Percentiles rank a stretch among this genome's conserved stretches.
phyloP scores from a whole-genome alignment of 176 grass and related monocot genomes.

The Calamus simplicifolius region DNA sequence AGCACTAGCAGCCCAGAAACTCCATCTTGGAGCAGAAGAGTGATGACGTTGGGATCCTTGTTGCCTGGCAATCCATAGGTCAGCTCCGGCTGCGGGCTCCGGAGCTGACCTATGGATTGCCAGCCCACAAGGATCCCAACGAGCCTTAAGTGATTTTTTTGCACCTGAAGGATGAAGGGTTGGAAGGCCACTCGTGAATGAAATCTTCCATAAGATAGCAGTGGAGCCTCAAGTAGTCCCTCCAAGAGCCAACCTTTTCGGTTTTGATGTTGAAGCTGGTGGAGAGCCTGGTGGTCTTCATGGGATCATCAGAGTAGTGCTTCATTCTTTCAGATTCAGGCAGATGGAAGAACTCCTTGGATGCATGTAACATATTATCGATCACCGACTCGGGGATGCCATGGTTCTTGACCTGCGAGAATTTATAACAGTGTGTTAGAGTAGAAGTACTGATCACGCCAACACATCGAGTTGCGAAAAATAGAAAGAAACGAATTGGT shows the following conservation, averaged over 20 bases:
- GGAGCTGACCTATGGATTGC: no score
- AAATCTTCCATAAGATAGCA: constrained; percentile 70
- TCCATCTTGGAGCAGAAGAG: constrained; percentile 77
- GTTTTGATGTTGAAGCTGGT: constrained; percentile 92
- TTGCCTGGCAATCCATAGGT: constrained; percentile 76
- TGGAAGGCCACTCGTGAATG: constrained; percentile 73
- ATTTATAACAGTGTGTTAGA: not conserved
- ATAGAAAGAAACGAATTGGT: not conserved
- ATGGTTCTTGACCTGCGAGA: constrained; percentile 57
- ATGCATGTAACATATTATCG: constrained; percentile 50
- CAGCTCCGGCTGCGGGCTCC: constrained; percentile 82
- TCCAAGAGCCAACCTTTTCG: constrained; percentile 80
- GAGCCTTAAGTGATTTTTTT: no score
- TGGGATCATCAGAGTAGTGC: constrained; percentile 85
- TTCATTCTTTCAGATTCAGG: constrained; percentile 82
- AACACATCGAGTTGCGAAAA: not conserved
- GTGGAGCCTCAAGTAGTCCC: constrained; percentile 83
- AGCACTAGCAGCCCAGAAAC: constrained; percentile 75
- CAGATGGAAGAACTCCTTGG: constrained; percentile 86
- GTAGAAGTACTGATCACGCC: not conserved
- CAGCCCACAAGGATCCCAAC: no score
- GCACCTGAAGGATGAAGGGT: constrained; percentile 62
- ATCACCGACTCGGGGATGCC: constrained; percentile 49
- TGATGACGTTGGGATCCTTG: constrained; percentile 88
- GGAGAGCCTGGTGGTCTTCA: constrained; percentile 63